phyloP scores from a whole-genome alignment of 768 basidiomycete species.

The Gautieria morchelliformis region DNA sequence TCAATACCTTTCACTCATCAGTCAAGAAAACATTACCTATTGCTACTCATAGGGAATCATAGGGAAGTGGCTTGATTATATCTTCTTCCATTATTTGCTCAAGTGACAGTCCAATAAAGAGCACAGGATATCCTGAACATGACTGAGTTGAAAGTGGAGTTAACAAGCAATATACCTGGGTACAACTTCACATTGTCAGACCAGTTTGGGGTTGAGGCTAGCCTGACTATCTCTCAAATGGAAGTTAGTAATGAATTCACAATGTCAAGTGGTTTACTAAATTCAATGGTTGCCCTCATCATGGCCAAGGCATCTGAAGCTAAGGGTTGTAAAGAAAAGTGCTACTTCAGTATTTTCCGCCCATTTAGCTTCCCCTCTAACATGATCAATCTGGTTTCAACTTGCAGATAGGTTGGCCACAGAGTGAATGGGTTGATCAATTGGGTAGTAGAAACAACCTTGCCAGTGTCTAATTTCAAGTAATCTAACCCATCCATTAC shows the following conservation, averaged over 20 bases:
- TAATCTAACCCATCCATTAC: too few species aligned
- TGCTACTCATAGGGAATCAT: constrained; percentile 50
- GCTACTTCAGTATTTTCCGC: too few species aligned
- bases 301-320: too few species aligned
- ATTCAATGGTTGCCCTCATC: not conserved
- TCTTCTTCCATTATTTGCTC: constrained; percentile 53
- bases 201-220: constrained; percentile 87
- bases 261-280: not conserved
- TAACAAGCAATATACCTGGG: constrained; percentile 71
- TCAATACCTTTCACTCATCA: too few species aligned
- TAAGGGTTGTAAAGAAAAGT: too few species aligned
- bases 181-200: constrained; percentile 78
- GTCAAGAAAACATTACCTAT: constrained; percentile 58
- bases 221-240: constrained; percentile 41
- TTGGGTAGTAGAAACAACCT: too few species aligned
- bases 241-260: constrained; percentile 1
- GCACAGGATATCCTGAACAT: constrained; percentile 33
- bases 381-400: too few species aligned
- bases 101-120: constrained; percentile 19
- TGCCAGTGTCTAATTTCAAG: too few species aligned
- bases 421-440: too few species aligned
- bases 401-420: not conserved
- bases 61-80: constrained; percentile 90
- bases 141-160: constrained; percentile 53
- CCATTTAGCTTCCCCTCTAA: too few species aligned